Evolutionary conservation across 306 rosid species (phyloP).

Genomic region (Castanea mollissima): DNA sequence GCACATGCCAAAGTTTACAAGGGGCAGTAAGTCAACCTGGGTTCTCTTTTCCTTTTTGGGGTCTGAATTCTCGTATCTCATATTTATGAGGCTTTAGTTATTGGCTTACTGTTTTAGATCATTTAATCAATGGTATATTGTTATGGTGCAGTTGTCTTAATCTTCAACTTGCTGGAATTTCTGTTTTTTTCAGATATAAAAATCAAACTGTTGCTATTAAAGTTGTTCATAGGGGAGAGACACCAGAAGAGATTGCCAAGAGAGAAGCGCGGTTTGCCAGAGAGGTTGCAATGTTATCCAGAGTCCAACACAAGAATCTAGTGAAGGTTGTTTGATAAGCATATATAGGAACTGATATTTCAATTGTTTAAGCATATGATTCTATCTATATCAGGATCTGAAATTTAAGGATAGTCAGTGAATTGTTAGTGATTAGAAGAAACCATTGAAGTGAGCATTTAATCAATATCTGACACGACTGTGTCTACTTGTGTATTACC

Average conservation of each 20-base stretch:
- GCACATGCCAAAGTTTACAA: constrained; percentile 94
- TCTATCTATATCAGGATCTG: constrained; percentile 8
- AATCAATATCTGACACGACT: constrained; percentile 26
- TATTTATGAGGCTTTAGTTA: background rate
- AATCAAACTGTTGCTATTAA: constrained; percentile 55
- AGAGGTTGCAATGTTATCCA: constrained; percentile 85
- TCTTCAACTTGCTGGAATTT: constrained; percentile 17
- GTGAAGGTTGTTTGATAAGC: constrained; percentile 59
- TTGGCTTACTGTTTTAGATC: constrained; percentile 1
- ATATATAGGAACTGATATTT: background rate
- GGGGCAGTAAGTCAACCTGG: constrained; percentile 86
- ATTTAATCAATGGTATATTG: background rate
- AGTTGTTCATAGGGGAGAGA: constrained; percentile 44
- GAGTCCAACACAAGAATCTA: constrained; percentile 89
- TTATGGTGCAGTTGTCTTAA: constrained; percentile 9
- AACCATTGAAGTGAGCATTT: background rate
- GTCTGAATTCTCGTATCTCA: constrained; percentile 7
- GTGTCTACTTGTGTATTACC: constrained; percentile 30
- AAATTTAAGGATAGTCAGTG: background rate
- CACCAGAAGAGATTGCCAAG: constrained; percentile 49
- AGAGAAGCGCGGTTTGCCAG: constrained; percentile 76
- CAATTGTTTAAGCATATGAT: constrained; percentile 7
- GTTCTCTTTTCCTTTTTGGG: background rate
- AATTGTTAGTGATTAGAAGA: background rate
- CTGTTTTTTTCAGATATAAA: constrained; percentile 44